These are phyloP conservation scores for Monosporascus sp. DNA, from an alignment of 2,329 filamentous ascomycete species.

Conservation along the genomic window DNA sequence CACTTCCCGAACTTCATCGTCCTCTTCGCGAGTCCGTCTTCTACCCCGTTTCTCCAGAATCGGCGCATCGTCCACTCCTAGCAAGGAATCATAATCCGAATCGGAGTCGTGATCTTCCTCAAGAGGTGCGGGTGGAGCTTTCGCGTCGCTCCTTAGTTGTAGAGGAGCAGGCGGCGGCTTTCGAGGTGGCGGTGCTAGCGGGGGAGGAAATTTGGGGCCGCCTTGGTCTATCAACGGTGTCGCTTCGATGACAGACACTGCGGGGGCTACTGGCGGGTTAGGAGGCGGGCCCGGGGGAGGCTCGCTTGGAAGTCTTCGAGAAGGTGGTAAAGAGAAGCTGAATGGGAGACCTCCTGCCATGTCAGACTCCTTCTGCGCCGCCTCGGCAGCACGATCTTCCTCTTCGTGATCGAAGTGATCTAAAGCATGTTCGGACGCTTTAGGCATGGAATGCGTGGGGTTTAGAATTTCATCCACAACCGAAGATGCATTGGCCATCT, in stretches of 20 bases:
- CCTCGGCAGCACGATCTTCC: slow-evolving; percentile 42
- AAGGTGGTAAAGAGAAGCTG: slow-evolving; percentile 48
- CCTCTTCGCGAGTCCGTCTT: slow-evolving; percentile 79
- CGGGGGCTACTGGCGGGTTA: slow-evolving; percentile 37
- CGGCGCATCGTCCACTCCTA: slow-evolving; percentile 62
- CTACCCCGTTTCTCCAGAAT: slow-evolving; percentile 61
- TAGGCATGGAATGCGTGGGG: slow-evolving; percentile 55
- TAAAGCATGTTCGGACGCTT: slow-evolving; percentile 52
- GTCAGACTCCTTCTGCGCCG: slow-evolving; percentile 39
- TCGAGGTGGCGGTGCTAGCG: slow-evolving; percentile 57
- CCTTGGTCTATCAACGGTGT: slow-evolving; percentile 40
- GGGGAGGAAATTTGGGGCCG: slow-evolving; percentile 44
- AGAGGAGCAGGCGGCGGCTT: slow-evolving; percentile 84
- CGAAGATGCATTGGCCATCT: slow-evolving; percentile 33
- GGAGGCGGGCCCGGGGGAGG: slow-evolving; percentile 49
- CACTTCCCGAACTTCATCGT: slow-evolving; percentile 71
- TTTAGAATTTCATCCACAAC: slow-evolving; percentile 47
- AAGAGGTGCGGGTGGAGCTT: slow-evolving; percentile 19
- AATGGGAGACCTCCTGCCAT: slow-evolving; percentile 44
- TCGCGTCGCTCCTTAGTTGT: slow-evolving; percentile 53
- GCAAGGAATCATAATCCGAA: slow-evolving; percentile 76
- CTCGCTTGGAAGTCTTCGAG: slow-evolving; percentile 47
- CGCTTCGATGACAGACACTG: slow-evolving; percentile 36
- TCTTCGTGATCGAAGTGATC: slow-evolving; percentile 52
- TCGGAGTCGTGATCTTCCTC: slow-evolving; percentile 62